Conservation (phyloP, 805 yeast genomes). For the Soucietia sequanensis region DNA sequence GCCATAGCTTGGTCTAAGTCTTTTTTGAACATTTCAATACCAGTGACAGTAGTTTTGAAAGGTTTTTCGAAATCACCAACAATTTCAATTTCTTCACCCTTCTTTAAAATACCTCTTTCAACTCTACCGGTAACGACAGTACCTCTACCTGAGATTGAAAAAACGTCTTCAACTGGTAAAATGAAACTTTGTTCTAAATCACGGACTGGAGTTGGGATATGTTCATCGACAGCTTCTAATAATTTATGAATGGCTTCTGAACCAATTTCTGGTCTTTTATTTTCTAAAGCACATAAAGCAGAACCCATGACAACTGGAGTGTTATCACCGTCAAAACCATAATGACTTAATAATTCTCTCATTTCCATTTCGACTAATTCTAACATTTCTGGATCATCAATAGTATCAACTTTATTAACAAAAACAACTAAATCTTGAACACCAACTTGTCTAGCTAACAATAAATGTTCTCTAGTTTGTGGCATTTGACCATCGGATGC, state of each 20-base stretch:
- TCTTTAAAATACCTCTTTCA: constrained; percentile 95
- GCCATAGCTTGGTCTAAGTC: constrained; percentile 97
- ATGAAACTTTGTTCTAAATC: constrained; percentile 95
- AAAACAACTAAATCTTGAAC: constrained; percentile 96
- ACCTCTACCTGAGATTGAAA: constrained; percentile 99
- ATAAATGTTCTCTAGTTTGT: constrained; percentile 97
- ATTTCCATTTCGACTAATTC: constrained; percentile 99
- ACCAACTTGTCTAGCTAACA: constrained; percentile 99
- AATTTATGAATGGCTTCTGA: constrained; percentile 76
- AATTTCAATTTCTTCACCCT: constrained; percentile 98
- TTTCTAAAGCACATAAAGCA: constrained; percentile 94
- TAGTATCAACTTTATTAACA: constrained; percentile 96
- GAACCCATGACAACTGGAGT: constrained; percentile 99
- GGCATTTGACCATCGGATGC: constrained; percentile 99
- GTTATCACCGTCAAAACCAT: constrained; percentile 98
- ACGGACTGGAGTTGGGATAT: constrained; percentile 95
- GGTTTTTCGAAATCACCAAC: constrained; percentile 89
- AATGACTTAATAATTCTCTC: constrained; percentile 89
- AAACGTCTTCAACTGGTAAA: constrained; percentile 96
- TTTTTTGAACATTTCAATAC: constrained; percentile 99
- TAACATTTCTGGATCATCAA: constrained; percentile 98
- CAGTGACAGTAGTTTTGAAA: constrained; percentile 91
- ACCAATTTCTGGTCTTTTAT: constrained; percentile 87
- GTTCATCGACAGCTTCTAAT: constrained; percentile 88
- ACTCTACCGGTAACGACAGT: constrained; percentile 99